Conservation (phyloP, 306 rosid species). For the barrel medic (Medicago truncatula) region DNA sequence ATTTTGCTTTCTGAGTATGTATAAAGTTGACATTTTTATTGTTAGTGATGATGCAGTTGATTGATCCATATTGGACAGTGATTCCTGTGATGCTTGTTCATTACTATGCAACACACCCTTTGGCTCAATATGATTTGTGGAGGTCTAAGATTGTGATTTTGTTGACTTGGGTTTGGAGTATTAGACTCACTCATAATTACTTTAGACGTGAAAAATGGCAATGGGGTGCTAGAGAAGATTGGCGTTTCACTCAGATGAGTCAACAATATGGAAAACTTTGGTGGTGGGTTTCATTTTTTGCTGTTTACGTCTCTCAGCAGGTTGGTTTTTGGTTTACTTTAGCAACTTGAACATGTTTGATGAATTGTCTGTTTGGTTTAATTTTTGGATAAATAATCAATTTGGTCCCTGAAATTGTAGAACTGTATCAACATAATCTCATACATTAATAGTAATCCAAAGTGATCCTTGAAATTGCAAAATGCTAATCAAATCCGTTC, state of each 20-base stretch:
- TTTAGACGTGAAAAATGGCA: conserved; percentile 89
- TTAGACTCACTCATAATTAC: conserved; percentile 82
- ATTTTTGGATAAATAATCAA: not conserved
- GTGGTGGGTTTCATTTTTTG: conserved; percentile 95
- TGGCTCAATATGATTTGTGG: conserved; percentile 66
- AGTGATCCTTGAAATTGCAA: not conserved
- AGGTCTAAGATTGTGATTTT: conserved; percentile 66
- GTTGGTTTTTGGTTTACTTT: conserved; percentile 39
- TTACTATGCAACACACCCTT: conserved; percentile 78
- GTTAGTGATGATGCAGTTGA: conserved; percentile 72
- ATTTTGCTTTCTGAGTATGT: conserved; percentile 6
- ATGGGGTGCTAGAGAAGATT: conserved; percentile 92
- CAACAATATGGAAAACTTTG: conserved; percentile 71
- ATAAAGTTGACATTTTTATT: conserved; percentile 37
- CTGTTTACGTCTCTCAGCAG: conserved; percentile 87
- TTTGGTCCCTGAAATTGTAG: not conserved
- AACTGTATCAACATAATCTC: not conserved
- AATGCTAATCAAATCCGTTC: not conserved
- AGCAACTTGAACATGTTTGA: conserved; percentile 39
- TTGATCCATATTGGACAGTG: conserved; percentile 88
- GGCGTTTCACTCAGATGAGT: conserved; percentile 90
- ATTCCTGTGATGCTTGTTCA: conserved; percentile 84
- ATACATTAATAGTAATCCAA: not conserved
- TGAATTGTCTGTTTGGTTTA: conserved; percentile 38
- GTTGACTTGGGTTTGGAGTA: conserved; percentile 83